Percentiles rank a stretch among this genome's conserved stretches.
These are phyloP conservation scores for Cardiospermum halicacabum DNA, from an alignment of 345 rosid genomes.

Conservation along the genomic window DNA sequence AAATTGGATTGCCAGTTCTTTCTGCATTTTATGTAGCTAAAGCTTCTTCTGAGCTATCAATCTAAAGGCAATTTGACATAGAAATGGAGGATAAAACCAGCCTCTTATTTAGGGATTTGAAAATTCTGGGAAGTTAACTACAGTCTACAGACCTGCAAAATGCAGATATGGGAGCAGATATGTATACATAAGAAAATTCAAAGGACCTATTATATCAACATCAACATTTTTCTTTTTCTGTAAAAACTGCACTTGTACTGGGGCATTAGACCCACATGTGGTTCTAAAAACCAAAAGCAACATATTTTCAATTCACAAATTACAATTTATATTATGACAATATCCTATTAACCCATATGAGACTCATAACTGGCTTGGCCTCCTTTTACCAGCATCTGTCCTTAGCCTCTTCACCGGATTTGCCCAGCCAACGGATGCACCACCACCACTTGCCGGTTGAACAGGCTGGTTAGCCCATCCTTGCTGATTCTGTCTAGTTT, in stretches of 20 bases:
- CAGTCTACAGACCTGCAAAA: constrained; percentile 13
- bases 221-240: too few relatives aligned
- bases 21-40: too few relatives aligned
- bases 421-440: constrained; percentile 89
- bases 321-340: constrained; percentile 12
- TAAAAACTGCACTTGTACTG: constrained; percentile 25
- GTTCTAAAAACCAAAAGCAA: constrained; percentile 15
- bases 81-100: too few relatives aligned
- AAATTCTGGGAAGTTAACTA: background rate
- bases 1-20: too few relatives aligned
- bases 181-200: constrained; percentile 25
- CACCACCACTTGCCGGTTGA: constrained; percentile 51
- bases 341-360: constrained; percentile 15
- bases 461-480: constrained; percentile 65
- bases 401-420: constrained; percentile 96
- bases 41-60: too few relatives aligned
- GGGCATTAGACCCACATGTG: constrained; percentile 18
- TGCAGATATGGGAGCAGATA: constrained; percentile 20
- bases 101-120: background rate
- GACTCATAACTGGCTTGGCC: constrained; percentile 78
- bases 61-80: too few relatives aligned
- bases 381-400: constrained; percentile 86
- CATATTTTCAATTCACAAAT: constrained; percentile 3
- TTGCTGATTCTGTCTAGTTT: constrained; percentile 52
- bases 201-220: constrained; percentile 36